Percentiles rank a stretch among this genome's conserved stretches.
These are phyloP conservation scores for Morella rubra DNA, from an alignment of 306 rosid genomes.

Conservation along the genomic window DNA sequence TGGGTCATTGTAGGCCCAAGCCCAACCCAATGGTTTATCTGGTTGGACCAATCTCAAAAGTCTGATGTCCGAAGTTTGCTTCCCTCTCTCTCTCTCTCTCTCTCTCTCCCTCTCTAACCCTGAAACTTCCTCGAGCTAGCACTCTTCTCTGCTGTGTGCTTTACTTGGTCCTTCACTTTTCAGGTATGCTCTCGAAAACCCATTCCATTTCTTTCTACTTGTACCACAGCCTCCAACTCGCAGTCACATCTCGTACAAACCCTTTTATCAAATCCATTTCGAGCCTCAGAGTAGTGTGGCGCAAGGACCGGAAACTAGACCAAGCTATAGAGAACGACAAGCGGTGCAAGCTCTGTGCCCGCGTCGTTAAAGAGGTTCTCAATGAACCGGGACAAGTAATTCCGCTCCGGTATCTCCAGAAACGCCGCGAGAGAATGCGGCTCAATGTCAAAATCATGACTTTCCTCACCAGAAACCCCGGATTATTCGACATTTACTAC, in stretches of 20 bases:
- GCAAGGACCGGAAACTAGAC: constrained; percentile 70
- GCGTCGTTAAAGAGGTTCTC: constrained; percentile 62
- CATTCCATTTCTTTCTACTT: constrained; percentile 24
- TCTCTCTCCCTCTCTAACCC: not conserved
- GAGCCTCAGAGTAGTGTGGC: constrained; percentile 85
- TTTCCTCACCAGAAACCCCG: constrained; percentile 61
- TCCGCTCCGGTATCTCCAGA: constrained; percentile 59
- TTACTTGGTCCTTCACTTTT: not conserved
- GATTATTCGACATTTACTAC: constrained; percentile 55
- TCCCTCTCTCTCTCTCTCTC: no score
- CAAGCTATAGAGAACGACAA: constrained; percentile 71
- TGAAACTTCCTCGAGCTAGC: not conserved
- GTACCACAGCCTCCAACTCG: constrained; percentile 3
- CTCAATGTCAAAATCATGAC: constrained; percentile 43
- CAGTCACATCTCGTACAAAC: not conserved
- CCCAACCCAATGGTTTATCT: not conserved
- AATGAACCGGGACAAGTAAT: constrained; percentile 63
- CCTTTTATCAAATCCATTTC: constrained; percentile 44
- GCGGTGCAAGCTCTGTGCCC: constrained; percentile 51
- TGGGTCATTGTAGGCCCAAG: no score
- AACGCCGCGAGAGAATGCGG: constrained; percentile 72
- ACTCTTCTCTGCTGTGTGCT: not conserved
- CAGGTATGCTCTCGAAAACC: constrained; percentile 47
- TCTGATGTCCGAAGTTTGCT: not conserved
- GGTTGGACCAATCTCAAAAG: not conserved